Conservation (phyloP, 805 yeast genomes). For the Wickerhamiella alocasiicola region DNA sequence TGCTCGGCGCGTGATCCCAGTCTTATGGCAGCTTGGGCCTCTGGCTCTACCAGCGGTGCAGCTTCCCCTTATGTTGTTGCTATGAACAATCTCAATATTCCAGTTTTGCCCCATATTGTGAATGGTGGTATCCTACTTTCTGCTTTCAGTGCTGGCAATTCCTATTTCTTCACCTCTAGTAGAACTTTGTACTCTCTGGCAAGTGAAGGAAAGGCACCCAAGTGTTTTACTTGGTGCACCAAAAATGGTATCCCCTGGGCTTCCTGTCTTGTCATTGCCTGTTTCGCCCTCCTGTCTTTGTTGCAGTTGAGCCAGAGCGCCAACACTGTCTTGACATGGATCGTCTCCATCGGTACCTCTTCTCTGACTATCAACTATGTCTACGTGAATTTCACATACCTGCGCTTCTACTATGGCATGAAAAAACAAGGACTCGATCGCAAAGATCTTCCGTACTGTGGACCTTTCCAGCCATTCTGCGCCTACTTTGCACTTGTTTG, state of each 20-base stretch:
- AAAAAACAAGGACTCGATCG: slow-evolving; percentile 40
- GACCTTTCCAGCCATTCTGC: slow-evolving; percentile 49
- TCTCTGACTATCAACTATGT: slow-evolving; percentile 54
- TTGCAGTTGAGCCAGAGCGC: slow-evolving; percentile 50
- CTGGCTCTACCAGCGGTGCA: slow-evolving; percentile 37
- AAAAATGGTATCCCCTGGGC: slow-evolving; percentile 58
- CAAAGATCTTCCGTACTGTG: slow-evolving; percentile 36
- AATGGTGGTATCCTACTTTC: slow-evolving; percentile 65
- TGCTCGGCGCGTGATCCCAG: slow-evolving; percentile 57
- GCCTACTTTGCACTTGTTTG: slow-evolving; percentile 38
- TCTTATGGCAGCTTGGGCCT: slow-evolving; percentile 43
- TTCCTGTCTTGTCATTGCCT: slow-evolving; percentile 35
- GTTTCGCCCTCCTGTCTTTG: slow-evolving; percentile 55
- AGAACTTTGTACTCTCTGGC: slow-evolving; percentile 60
- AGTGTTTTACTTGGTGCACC: slow-evolving; percentile 47
- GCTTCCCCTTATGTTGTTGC: slow-evolving; percentile 65
- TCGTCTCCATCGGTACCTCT: slow-evolving; percentile 57
- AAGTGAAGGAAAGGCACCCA: slow-evolving; percentile 60
- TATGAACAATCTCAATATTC: slow-evolving; percentile 48
- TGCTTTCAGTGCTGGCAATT: slow-evolving; percentile 75
- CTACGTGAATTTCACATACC: slow-evolving; percentile 43
- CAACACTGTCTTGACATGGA: slow-evolving; percentile 56
- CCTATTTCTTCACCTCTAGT: slow-evolving; percentile 63
- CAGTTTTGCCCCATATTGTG: slow-evolving; percentile 40
- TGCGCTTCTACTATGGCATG: slow-evolving; percentile 51